Percentiles rank a stretch among this genome's conserved stretches.
Conservation (phyloP, 2,329 filamentous ascomycete genomes). For the Xylariaceae sp. region DNA sequence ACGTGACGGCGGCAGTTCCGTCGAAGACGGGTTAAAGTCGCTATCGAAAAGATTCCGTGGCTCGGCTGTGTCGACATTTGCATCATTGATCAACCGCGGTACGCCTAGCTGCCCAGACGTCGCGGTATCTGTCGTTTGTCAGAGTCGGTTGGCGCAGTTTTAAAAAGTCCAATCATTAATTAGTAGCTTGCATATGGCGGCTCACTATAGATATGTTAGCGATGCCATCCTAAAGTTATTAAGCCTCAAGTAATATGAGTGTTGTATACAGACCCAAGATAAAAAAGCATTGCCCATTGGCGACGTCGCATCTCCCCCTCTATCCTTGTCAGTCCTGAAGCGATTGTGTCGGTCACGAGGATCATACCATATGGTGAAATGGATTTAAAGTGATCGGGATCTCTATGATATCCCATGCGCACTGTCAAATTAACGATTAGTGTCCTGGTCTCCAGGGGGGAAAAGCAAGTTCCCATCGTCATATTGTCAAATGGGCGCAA, state of each 20-base stretch:
- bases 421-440: conserved; percentile 29
- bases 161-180: neutral
- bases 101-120: conserved; percentile 43
- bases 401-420: conserved; percentile 43
- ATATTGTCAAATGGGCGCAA: neutral
- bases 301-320: conserved; percentile 43
- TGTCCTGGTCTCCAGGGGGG: neutral
- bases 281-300: conserved; percentile 39
- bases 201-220: conserved; percentile 16
- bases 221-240: neutral
- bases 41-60: conserved; percentile 43
- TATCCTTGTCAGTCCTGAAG: conserved; percentile 5
- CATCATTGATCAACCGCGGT: conserved; percentile 39
- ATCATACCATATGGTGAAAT: conserved; percentile 37
- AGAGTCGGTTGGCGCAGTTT: neutral
- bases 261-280: conserved; percentile 27
- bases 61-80: conserved; percentile 39
- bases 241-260: neutral
- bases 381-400: conserved; percentile 39
- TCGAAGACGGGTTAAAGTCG: conserved; percentile 38
- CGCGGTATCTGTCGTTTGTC: conserved; percentile 33
- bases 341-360: neutral
- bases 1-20: conserved; percentile 37
- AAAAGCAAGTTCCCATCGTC: neutral
- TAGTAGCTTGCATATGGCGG: neutral